Evolutionary conservation across 176 grass and related monocot genomes (phyloP).

Genomic region (Hordeum vulgare): MorexV3_pseudomolecules_assembly NC_058519.1:506082389-506082888

Average conservation of each 20-base stretch:
- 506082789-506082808: no score
- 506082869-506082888: background rate
- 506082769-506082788: no score
- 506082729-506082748: slow-evolving; percentile 23
- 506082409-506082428: slow-evolving; percentile 91
- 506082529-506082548: slow-evolving; percentile 5
- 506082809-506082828: no score
- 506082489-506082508: slow-evolving; percentile 43
- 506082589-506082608: slow-evolving; percentile 8
- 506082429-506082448: slow-evolving; percentile 97
- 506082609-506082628: slow-evolving; percentile 4
- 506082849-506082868: no score
- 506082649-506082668: slow-evolving; percentile 9
- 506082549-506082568: background rate
- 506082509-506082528: background rate
- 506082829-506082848: no score
- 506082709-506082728: slow-evolving; percentile 9
- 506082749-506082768: no score
- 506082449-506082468: slow-evolving; percentile 90
- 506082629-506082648: slow-evolving; percentile 2
- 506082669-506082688: slow-evolving; percentile 5
- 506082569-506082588: background rate
- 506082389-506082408: slow-evolving; percentile 56
- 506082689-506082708: background rate
- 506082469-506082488: slow-evolving; percentile 97